phyloP scores from a whole-genome alignment of 2,329 filamentous ascomycete genomes.

The Cladophialophora bantiana region DNA sequence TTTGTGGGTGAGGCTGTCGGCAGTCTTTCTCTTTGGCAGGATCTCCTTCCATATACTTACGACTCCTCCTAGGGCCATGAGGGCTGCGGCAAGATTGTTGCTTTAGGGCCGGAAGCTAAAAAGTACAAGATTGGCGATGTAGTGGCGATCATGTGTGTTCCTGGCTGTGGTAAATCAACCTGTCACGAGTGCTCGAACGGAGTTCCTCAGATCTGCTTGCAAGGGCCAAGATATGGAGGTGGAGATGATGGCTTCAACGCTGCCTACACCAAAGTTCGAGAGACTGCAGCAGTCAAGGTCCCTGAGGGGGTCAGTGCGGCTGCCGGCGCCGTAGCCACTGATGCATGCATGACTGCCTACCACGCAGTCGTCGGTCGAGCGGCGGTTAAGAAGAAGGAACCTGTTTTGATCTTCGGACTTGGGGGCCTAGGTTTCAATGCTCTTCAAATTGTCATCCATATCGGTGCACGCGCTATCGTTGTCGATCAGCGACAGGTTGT shows the following conservation, averaged over 20 bases:
- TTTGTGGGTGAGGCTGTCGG: conserved; percentile 4
- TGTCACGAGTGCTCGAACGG: conserved; percentile 21
- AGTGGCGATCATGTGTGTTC: conserved; percentile 18
- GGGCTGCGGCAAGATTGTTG: conserved; percentile 31
- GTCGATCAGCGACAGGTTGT: conserved; percentile 26
- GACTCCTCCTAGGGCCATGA: conserved; percentile 33
- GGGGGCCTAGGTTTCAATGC: conserved; percentile 34
- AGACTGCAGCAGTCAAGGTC: conserved; percentile 22
- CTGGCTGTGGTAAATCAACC: conserved; percentile 16
- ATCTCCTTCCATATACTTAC: background rate
- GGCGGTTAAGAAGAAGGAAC: conserved; percentile 21
- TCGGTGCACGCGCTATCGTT: conserved; percentile 26
- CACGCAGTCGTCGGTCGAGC: conserved; percentile 23
- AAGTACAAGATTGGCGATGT: conserved; percentile 24
- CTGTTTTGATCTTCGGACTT: conserved; percentile 26
- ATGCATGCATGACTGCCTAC: conserved; percentile 28
- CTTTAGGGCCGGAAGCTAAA: conserved; percentile 21
- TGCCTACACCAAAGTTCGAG: conserved; percentile 17
- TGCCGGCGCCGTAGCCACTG: conserved; percentile 27
- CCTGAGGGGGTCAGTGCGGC: conserved; percentile 14
- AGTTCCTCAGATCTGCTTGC: conserved; percentile 20
- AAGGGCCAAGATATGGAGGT: conserved; percentile 16
- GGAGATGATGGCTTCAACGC: conserved; percentile 25
- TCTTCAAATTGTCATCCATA: conserved; percentile 24
- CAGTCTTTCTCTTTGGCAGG: background rate